Conservation (phyloP, 202 grass and related monocot species). For the Thinopyrum obtusiflorum region DNA sequence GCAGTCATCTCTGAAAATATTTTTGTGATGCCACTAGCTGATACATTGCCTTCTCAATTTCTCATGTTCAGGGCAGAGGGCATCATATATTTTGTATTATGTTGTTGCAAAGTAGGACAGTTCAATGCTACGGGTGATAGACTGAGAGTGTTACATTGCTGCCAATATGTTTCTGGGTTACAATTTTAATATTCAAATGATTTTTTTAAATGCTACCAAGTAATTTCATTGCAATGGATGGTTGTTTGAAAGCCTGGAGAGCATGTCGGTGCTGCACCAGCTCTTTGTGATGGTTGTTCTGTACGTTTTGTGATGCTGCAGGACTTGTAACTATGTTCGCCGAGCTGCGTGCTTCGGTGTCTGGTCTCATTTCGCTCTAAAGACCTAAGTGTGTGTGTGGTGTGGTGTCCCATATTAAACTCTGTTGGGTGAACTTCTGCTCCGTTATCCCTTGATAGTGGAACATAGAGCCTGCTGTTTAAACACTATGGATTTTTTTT, state of each 20-base stretch:
- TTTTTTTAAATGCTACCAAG: neutral
- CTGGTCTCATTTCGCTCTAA: neutral
- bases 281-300: neutral
- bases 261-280: neutral
- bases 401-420: neutral
- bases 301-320: neutral
- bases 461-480: neutral
- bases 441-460: neutral
- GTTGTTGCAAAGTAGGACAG: neutral
- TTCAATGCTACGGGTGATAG: neutral
- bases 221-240: neutral
- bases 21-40: neutral
- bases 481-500: too few species aligned
- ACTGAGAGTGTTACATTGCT: neutral
- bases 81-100: neutral
- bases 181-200: neutral
- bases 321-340: neutral
- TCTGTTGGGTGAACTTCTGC: neutral
- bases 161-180: neutral
- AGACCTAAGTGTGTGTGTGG: neutral
- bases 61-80: neutral
- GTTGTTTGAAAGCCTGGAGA: neutral
- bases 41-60: neutral
- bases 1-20: neutral
- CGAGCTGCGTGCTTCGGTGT: too few species aligned